Evolutionary conservation across 768 basidiomycete genomes (phyloP).

Genomic region (Myochromella boudieri): DNA sequence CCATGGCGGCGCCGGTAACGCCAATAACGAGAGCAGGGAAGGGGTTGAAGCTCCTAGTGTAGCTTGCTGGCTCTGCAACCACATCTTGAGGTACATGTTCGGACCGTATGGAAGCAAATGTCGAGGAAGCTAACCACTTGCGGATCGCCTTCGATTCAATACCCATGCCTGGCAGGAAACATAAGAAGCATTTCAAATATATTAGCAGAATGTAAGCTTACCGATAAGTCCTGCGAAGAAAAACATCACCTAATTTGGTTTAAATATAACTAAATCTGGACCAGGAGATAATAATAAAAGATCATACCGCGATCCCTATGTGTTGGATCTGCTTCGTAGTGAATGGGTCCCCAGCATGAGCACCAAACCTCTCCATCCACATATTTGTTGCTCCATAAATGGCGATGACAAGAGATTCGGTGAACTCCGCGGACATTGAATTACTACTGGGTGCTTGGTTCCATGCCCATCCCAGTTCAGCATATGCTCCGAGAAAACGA

Average conservation of each 20-base stretch:
- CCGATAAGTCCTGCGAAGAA: slow-evolving; percentile 91
- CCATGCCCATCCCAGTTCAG: slow-evolving; percentile 94
- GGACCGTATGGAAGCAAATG: slow-evolving; percentile 32
- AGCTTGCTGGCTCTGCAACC: slow-evolving; percentile 69
- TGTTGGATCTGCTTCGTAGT: slow-evolving; percentile 93
- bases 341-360: slow-evolving; percentile 75
- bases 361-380: slow-evolving; percentile 97
- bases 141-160: slow-evolving; percentile 79
- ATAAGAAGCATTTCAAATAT: background rate
- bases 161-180: slow-evolving; percentile 51
- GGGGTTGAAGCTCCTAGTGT: slow-evolving; percentile 81
- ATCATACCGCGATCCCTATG: slow-evolving; percentile 82
- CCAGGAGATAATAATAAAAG: background rate
- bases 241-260: slow-evolving; percentile 73
- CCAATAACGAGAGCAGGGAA: slow-evolving; percentile 92
- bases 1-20: slow-evolving; percentile 93
- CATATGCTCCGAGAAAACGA: slow-evolving; percentile 91
- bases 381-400: slow-evolving; percentile 88
- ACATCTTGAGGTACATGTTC: slow-evolving; percentile 36
- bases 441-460: slow-evolving; percentile 61
- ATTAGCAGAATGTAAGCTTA: background rate
- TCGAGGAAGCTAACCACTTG: slow-evolving; percentile 67
- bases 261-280: slow-evolving; percentile 1
- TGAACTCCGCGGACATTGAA: slow-evolving; percentile 67
- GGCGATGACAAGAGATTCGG: slow-evolving; percentile 82